phyloP scores from a whole-genome alignment of 768 basidiomycete genomes.

The Termitomyces sp. region DNA sequence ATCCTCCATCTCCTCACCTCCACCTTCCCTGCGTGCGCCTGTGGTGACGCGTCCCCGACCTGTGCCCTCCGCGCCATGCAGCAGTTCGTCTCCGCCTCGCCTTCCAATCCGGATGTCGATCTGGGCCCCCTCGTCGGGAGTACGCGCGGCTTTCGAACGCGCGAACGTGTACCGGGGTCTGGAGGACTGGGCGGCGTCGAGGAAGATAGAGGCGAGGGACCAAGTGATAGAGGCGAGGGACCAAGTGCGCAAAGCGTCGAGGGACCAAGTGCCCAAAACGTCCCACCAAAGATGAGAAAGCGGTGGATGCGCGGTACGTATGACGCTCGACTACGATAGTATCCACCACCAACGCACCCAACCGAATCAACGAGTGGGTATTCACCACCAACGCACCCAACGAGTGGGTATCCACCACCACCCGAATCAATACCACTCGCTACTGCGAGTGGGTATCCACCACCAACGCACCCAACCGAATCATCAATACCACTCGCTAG shows the following conservation, averaged over 20 bases:
- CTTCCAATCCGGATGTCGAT: conserved; percentile 29
- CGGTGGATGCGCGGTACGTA: conserved; percentile 41
- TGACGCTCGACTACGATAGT: too few relatives aligned
- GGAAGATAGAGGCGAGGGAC: conserved; percentile 15
- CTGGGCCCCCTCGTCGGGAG: conserved; percentile 63
- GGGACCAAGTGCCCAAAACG: too few relatives aligned
- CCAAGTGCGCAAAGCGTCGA: too few relatives aligned
- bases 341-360: too few relatives aligned
- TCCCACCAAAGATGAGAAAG: conserved; percentile 69
- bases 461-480: too few relatives aligned
- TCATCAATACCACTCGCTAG: too few relatives aligned
- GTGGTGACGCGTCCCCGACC: conserved; percentile 54
- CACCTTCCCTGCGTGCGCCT: conserved; percentile 74
- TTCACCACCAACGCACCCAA: too few relatives aligned
- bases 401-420: too few relatives aligned
- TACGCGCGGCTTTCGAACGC: conserved; percentile 58
- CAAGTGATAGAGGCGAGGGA: conserved; percentile 9
- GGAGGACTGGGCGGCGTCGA: conserved; percentile 67
- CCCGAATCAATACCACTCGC: too few relatives aligned
- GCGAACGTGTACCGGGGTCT: conserved; percentile 50
- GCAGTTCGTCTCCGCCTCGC: conserved; percentile 43
- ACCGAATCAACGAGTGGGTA: too few relatives aligned
- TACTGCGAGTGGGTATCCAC: too few relatives aligned
- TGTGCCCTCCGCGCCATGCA: conserved; percentile 67
- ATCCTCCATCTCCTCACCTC: conserved; percentile 68